Evolutionary conservation across 805 yeast genomes (phyloP).

Genomic region (Candida cerambycidarum): DNA sequence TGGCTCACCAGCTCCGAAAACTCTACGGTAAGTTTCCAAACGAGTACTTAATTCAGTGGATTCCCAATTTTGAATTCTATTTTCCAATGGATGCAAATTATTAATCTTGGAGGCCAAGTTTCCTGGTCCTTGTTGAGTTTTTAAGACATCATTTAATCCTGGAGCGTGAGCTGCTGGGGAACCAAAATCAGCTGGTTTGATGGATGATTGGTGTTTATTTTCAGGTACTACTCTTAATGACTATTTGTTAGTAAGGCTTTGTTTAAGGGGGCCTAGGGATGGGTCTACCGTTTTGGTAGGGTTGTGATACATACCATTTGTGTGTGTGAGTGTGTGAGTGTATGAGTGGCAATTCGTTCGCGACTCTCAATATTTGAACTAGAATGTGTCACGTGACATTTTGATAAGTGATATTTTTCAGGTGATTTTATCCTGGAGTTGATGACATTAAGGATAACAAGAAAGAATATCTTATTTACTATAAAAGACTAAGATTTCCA

Average conservation of each 20-base stretch:
- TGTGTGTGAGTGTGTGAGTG: no score
- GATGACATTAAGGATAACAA: no score
- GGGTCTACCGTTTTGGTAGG: no score
- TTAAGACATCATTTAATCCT: conserved; percentile 66
- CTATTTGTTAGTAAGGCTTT: conserved; percentile 7
- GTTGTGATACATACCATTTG: conserved; percentile 10
- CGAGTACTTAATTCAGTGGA: conserved; percentile 65
- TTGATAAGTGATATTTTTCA: no score
- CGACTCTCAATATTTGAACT: no score
- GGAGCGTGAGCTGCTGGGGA: conserved; percentile 66
- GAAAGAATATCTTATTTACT: no score
- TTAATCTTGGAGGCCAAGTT: conserved; percentile 61
- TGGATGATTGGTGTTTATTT: conserved; percentile 41
- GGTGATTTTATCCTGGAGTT: no score
- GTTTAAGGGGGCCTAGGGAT: no score
- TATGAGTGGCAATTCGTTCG: conserved; percentile 5
- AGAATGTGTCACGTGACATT: no score
- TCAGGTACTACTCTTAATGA: conserved; percentile 53
- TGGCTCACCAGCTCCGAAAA: conserved; percentile 93
- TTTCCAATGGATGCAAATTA: conserved; percentile 83
- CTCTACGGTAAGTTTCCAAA: conserved; percentile 74
- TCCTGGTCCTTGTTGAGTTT: conserved; percentile 64
- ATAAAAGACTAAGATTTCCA: no score
- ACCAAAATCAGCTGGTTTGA: conserved; percentile 53
- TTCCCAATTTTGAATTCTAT: conserved; percentile 78